Conservation (phyloP, 192 early-diverging fungal species). For the Coemansia sp. region DNA sequence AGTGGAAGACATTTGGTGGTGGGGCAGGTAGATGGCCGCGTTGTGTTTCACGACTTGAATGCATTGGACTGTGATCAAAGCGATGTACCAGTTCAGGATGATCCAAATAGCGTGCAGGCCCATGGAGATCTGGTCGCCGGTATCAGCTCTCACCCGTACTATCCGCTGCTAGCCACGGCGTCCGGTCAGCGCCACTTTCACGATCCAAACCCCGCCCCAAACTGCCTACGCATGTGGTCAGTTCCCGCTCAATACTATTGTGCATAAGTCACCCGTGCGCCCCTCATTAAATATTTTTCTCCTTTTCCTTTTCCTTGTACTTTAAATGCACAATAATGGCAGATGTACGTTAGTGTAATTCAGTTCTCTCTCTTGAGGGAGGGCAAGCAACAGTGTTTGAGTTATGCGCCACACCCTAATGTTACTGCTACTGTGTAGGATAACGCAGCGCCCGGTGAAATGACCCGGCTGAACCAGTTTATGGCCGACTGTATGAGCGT, state of each 20-base stretch:
- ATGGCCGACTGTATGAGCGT: constrained; percentile 66
- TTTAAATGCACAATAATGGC: constrained; percentile 1
- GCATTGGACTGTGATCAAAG: background rate
- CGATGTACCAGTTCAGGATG: background rate
- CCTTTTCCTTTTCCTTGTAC: background rate
- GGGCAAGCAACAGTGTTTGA: background rate
- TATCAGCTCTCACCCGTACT: constrained; percentile 62
- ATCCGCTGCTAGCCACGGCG: constrained; percentile 65
- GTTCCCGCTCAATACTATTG: constrained; percentile 11
- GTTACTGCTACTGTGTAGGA: constrained; percentile 33
- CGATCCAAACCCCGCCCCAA: background rate
- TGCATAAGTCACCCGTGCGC: too few relatives aligned
- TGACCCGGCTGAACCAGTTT: constrained; percentile 61
- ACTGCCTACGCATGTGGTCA: constrained; percentile 32
- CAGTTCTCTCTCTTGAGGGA: background rate
- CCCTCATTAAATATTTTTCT: background rate
- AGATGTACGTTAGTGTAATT: constrained; percentile 1
- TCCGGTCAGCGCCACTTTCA: constrained; percentile 68
- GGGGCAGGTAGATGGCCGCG: constrained; percentile 51
- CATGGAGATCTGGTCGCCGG: constrained; percentile 62
- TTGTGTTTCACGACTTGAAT: constrained; percentile 11
- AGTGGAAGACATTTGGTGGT: constrained; percentile 61
- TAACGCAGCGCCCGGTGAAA: constrained; percentile 45
- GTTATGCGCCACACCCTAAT: background rate
- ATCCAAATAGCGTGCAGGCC: background rate